Evolutionary conservation across 495 filamentous ascomycete species (phyloP), one percentile per base, ranked within the genome.

Genomic region (Podospora fimiseda): DNA sequence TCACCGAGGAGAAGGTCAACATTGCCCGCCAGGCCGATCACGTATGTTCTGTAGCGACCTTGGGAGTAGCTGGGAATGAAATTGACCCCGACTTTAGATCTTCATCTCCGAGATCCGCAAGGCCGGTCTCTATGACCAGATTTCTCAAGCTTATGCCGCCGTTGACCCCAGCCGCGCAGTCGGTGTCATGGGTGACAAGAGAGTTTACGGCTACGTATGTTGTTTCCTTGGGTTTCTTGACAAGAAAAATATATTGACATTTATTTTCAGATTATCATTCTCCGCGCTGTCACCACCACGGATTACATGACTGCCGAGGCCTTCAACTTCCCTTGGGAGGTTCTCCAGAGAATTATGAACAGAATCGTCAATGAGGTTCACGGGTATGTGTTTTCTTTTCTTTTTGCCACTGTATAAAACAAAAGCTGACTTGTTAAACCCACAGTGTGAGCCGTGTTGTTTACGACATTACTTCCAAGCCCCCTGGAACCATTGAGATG

Each of bases 101-200:
- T 98, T 92, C 73, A 94, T 96, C 61, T 75, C 79, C 49, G 87
- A 87, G 80, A 95, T 98, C 70, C 76, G 72, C 43, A 84, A 82
- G 24, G 90, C 89, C 2, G 93, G 89, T 16, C 63, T 96, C 1
- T 98, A 98, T 64, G 70, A 88, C 42, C 64, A 90, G 60, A 67
- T 70, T 36, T 56, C 52, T 19, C 63, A 66, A 44, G 92, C 92
- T 3, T 96, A 83, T 58, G 93, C 88, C 16, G 93, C 81, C 14
- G 70, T 97, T 21, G 72, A 88, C 39, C 83, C 84, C 2, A 71
- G 63, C 60, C 65, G 57, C 43, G 86, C 85, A 15, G 90, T 95
- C 2, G 85, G 88, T 57, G 87, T 90, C 14, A 84, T 87, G 79
- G 56, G 48, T 16, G 59, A 55, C 43, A 55, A 55, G 46, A 33